Base-by-base conservation (phyloP, 2,329 filamentous ascomycete species). In the Venturia effusa region DNA sequence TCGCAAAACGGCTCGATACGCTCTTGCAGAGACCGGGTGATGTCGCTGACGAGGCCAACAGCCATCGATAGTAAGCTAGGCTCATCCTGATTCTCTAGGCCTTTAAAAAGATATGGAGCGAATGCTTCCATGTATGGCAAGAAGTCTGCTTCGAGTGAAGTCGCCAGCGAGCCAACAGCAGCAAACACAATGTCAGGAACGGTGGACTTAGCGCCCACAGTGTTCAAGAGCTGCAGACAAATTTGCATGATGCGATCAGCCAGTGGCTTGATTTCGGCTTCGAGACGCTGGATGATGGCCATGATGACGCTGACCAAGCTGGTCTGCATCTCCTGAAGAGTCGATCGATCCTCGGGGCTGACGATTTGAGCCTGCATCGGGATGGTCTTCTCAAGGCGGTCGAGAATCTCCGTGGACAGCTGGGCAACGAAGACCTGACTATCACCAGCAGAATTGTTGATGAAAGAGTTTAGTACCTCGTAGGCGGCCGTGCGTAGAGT, bases 41-140 rank as follows among this genome's bases (percentile, higher is more conserved):
- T 94, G 74, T 99, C 94, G 75, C 93, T 96, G 69, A 97, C 93
- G 64, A 99, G 84, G 70, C 94, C 94, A 75, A 99, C 97, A 70
- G 94, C 93, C 87, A 97, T 95, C 57, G 93, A 88, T 82, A 94
- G 97, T 67, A 97, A 84, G 75, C 87, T 89, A 41, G 92, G 89
- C 79, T 97, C 94, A 68, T 99, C 93, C 74, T 96, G 92, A 81
- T 97, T 97, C 72, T 88, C 88, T 37, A 99, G 86, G 34, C 94
- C 94, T 69, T 91, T 95, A 82, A 94, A 94, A 61, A 99, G 81
- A 84, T 91, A 97, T 11, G 92, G 92, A 55, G 87, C 83, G 77
- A 99, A 99, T 1, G 90, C 85, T 51, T 96, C 91, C 93, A 99
- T 97, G 81, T 99, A 99, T 80, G 95, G 94, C 74, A 88, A 80